phyloP scores from a whole-genome alignment of 176 grass and related monocot genomes.

The Zea luxurians region DNA sequence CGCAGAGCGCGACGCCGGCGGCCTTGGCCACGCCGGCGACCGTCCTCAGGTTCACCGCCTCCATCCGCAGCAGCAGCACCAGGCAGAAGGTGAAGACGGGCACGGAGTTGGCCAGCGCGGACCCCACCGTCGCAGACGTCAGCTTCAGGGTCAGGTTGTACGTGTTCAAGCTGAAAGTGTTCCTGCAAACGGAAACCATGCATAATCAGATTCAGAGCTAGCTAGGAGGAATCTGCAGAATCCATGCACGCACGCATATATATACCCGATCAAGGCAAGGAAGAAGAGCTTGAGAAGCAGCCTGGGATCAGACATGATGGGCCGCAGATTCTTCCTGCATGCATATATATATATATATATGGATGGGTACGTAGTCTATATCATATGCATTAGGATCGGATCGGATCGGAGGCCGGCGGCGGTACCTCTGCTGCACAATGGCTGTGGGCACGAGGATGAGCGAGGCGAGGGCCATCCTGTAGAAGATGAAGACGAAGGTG shows the following conservation, averaged over 20 bases:
- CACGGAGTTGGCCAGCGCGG: conserved; percentile 51
- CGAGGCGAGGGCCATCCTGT: conserved; percentile 52
- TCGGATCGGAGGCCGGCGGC: too few species aligned
- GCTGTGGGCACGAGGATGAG: conserved; percentile 48
- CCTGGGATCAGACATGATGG: background rate
- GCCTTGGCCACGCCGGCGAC: conserved; percentile 46
- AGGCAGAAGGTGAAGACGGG: conserved; percentile 74
- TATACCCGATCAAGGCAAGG: conserved; percentile 44
- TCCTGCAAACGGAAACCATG: conserved; percentile 20
- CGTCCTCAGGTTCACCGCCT: conserved; percentile 43
- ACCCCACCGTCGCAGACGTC: conserved; percentile 65
- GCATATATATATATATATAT: background rate
- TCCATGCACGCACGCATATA: too few species aligned
- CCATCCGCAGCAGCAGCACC: conserved; percentile 59
- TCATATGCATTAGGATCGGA: too few species aligned
- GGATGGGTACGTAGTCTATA: background rate
- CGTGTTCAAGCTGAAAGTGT: conserved; percentile 54
- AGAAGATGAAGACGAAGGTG: conserved; percentile 80
- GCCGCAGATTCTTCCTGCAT: conserved; percentile 38
- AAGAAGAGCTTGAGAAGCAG: conserved; percentile 67
- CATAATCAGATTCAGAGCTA: too few species aligned
- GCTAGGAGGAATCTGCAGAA: too few species aligned
- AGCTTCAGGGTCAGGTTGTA: conserved; percentile 61
- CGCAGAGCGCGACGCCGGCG: conserved; percentile 49
- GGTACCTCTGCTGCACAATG: conserved; percentile 26